A percentile compares a stretch with the other conserved stretches of the same genome.
These are phyloP conservation scores for Fusarium verrucosum DNA, from an alignment of 2,329 filamentous ascomycete genomes.

Conservation along the genomic window DNA sequence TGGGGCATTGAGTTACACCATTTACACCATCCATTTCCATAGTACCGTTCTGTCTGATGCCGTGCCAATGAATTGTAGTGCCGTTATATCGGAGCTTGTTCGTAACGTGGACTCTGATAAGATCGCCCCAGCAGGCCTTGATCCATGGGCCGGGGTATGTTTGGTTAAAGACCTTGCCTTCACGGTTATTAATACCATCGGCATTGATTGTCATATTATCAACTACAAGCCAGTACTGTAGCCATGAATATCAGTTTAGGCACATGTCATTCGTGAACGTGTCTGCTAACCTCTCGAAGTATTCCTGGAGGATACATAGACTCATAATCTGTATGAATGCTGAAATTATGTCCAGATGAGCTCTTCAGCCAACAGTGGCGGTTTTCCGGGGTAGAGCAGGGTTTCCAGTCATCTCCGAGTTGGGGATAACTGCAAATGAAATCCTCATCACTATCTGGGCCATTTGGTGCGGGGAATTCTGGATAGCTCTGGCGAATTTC, in stretches of 20 bases:
- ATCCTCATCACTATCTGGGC: background rate
- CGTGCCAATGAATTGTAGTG: background rate
- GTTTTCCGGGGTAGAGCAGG: background rate
- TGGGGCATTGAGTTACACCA: background rate
- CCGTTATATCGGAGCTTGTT: background rate
- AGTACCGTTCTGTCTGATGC: background rate
- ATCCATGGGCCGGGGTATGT: background rate
- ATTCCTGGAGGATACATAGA: slow-evolving; percentile 1
- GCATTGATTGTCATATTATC: slow-evolving; percentile 4
- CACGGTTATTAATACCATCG: background rate
- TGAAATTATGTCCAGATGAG: background rate
- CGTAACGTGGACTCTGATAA: background rate
- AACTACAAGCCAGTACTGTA: background rate
- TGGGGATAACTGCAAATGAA: slow-evolving; percentile 2
- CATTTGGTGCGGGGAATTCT: slow-evolving; percentile 6
- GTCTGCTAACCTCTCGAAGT: background rate
- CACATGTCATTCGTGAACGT: too few relatives aligned
- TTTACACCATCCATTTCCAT: background rate
- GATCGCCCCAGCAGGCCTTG: background rate
- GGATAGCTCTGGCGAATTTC: background rate
- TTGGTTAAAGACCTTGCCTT: slow-evolving; percentile 9
- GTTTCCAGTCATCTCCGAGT: slow-evolving; percentile 5
- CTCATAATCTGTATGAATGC: slow-evolving; percentile 11
- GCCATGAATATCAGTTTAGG: background rate
- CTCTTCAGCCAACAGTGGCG: slow-evolving; percentile 8